Evolutionary conservation across 1,284 basidiomycete genomes (phyloP), one percentile per base, ranked within the genome.

Genomic region (Naganishia liquefaciens): DNA sequence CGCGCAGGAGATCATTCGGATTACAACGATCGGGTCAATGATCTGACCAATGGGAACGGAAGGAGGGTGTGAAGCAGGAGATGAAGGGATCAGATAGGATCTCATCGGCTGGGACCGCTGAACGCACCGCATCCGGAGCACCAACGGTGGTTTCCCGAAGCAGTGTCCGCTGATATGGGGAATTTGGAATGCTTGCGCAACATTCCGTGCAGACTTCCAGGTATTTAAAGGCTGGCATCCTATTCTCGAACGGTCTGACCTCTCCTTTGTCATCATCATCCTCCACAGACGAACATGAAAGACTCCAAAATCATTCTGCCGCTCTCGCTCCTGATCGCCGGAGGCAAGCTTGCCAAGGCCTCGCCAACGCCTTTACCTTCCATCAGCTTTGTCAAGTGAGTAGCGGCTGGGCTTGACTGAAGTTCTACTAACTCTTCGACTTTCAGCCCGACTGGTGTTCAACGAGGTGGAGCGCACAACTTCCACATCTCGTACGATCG

Each of bases 391-490:
- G 30, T 55, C 44, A 37, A 49, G 62, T 63, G 25, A 55, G 60
- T 47, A 30, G 7, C 10, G 15, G 11, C 27, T 7, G 17, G 3
- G 39, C 43, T 7, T n/a, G 2, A 10, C n/a, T 21, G 30, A 7
- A 17, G 9, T 10, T 10, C 23, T 33, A 33, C 52, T 54, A 9
- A 54, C 25, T 11, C 21, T 1, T 11, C 10, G 2, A 37, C 33
- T 13, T 6, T 5, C 50, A 69, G 68, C 27, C 63, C 66, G 1
- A 27, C 40, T 37, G 46, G 54, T 4, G 44, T 69, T 42, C 53
- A 61, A 21, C 62, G 66, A 40, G 53, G 65, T 25, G 68, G 68
- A 11, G 68, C 66, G 3, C 62, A 63, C 51, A 69, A 69, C 62
- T 57, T 69, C 53, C 66, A 69, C 25, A 37, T 69, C 49, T 39